A percentile compares a stretch with the other conserved stretches of the same genome.
phyloP scores from a whole-genome alignment of 2,329 filamentous ascomycete species.

The Intubia oerlemansii region DNA sequence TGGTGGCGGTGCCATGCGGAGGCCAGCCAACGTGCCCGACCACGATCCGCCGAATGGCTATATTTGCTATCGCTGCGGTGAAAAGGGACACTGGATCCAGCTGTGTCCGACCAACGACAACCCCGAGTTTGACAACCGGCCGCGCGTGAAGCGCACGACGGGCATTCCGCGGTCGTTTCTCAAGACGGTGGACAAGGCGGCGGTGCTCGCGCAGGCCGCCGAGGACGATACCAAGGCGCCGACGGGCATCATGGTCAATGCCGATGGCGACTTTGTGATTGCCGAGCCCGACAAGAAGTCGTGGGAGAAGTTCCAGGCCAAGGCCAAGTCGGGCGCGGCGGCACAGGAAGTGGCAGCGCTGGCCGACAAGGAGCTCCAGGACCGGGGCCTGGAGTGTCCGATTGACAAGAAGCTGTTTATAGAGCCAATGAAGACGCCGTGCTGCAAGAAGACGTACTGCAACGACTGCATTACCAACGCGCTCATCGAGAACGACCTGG shows the following conservation, averaged over 20 bases:
- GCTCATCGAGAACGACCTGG: slow-evolving; percentile 93
- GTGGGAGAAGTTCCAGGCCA: slow-evolving; percentile 94
- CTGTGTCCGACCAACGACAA: slow-evolving; percentile 97
- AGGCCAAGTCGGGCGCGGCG: slow-evolving; percentile 67
- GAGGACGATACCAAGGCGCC: slow-evolving; percentile 64
- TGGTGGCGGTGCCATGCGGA: slow-evolving; percentile 43
- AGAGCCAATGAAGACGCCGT: slow-evolving; percentile 97
- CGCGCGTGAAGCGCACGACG: slow-evolving; percentile 86
- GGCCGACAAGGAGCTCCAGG: slow-evolving; percentile 70
- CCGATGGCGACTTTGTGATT: slow-evolving; percentile 92
- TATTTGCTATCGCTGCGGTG: slow-evolving; percentile 85
- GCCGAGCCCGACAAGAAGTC: slow-evolving; percentile 86
- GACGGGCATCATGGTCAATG: slow-evolving; percentile 90
- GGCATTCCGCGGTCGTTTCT: slow-evolving; percentile 91
- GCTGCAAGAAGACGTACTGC: slow-evolving; percentile 96
- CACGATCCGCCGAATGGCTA: slow-evolving; percentile 88
- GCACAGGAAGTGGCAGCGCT: slow-evolving; percentile 57
- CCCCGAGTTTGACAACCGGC: slow-evolving; percentile 82
- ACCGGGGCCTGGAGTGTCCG: slow-evolving; percentile 75
- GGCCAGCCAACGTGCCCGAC: slow-evolving; percentile 59
- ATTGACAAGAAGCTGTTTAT: slow-evolving; percentile 97
- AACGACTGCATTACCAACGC: slow-evolving; percentile 99
- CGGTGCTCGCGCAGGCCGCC: slow-evolving; percentile 49
- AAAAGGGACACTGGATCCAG: slow-evolving; percentile 99
- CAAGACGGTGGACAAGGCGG: slow-evolving; percentile 84